phyloP scores from a whole-genome alignment of 2,329 filamentous ascomycete genomes.

The Didymella pinodella region DNA sequence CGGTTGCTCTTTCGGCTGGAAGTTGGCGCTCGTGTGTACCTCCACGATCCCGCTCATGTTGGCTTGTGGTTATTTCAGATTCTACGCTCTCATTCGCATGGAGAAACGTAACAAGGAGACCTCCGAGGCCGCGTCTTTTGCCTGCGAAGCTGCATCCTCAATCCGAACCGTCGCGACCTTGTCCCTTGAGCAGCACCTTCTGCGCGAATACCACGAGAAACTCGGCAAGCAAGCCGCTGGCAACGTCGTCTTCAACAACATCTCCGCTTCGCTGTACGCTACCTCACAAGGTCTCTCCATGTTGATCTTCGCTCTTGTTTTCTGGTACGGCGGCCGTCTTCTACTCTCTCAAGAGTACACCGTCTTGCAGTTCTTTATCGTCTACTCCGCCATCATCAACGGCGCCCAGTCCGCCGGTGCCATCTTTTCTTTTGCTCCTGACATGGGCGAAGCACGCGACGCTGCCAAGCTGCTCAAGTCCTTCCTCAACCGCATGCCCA shows the following conservation, averaged over 20 bases:
- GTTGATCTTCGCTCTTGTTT: slow-evolving; percentile 49
- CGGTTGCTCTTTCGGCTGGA: slow-evolving; percentile 81
- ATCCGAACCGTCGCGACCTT: slow-evolving; percentile 95
- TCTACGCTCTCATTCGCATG: slow-evolving; percentile 85
- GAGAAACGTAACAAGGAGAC: slow-evolving; percentile 80
- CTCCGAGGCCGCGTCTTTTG: slow-evolving; percentile 82
- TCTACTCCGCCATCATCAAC: slow-evolving; percentile 87
- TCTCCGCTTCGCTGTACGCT: slow-evolving; percentile 81
- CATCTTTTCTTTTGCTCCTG: slow-evolving; percentile 92
- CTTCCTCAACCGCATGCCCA: slow-evolving; percentile 82
- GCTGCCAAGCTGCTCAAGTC: slow-evolving; percentile 81
- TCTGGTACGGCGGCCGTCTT: slow-evolving; percentile 50
- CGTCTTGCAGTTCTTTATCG: slow-evolving; percentile 91
- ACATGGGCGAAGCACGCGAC: slow-evolving; percentile 94
- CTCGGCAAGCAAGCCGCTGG: slow-evolving; percentile 73
- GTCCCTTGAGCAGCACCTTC: slow-evolving; percentile 84
- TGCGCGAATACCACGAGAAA: slow-evolving; percentile 73
- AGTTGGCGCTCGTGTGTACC: slow-evolving; percentile 83
- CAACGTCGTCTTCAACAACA: slow-evolving; percentile 76
- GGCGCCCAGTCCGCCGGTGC: slow-evolving; percentile 90
- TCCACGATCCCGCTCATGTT: slow-evolving; percentile 80
- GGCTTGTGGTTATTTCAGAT: slow-evolving; percentile 83
- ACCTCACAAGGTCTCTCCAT: slow-evolving; percentile 78
- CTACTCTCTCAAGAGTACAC: slow-evolving; percentile 59
- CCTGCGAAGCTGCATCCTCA: slow-evolving; percentile 91